Base-by-base conservation (phyloP, 768 basidiomycete genomes). In the Infundibulicybe gibba region DNA sequence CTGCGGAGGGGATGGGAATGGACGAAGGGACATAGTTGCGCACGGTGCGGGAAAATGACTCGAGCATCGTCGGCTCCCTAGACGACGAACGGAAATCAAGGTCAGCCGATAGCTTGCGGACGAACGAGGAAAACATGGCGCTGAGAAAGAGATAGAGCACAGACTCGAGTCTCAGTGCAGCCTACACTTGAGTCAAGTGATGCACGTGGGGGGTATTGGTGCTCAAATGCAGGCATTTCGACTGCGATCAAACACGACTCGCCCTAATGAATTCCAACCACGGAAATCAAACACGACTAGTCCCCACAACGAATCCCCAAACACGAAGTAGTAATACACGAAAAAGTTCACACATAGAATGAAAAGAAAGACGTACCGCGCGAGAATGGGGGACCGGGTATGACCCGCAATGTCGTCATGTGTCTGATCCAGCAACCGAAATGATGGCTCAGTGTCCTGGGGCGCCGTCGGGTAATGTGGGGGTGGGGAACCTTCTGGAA, bases 1-100 rank as follows among this genome's bases (percentile, higher is more conserved):
- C 62, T 1, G 76, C 70, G 2, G 66, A 60, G 1, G 79, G 71
- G 21, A 80, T 71, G 12, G 75, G 65, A 34, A 78, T 75, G 4
- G 75, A 72, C 14, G 73, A 66, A 3, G 79, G 80, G 6, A 79
- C 74, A 45, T 81, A 81, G 50, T 66, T 71, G 40, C 79, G 75
- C 20, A 82, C 64, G 9, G 78, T 71, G 15, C 74, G 73, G 9
- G 80, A 76, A 51, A 82, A 67, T 17, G 66, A 67, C 59, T 79
- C 76, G 15, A 81, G 64, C 47, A 76, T 68, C 0, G 77, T 71
- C 8, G 72, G 72, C 49, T 69, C 74, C n/a, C 77, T 79, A 39
- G 32, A 42, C 15, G 2, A 11, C 20, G 16, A 16, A 33, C 21
- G 6, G 30, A 42, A 46, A n/a, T 38, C 41, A 20, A 47, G 45